A percentile compares a stretch with the other conserved stretches of the same genome.
Evolutionary conservation across 805 yeast species (phyloP).

Genomic region (Starmerella etchellsii): DNA sequence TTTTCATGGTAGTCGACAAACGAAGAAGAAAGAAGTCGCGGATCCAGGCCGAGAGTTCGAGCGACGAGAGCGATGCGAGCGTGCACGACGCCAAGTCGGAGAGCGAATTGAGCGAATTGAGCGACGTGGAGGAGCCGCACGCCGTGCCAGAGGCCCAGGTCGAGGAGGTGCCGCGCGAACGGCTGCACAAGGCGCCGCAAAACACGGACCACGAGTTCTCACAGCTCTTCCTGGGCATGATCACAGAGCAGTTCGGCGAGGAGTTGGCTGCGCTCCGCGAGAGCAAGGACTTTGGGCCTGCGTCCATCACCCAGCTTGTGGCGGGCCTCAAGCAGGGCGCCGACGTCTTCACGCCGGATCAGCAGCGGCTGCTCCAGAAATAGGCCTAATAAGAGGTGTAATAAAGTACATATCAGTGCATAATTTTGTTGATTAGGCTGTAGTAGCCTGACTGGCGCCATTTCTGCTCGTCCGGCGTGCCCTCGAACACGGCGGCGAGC

Average conservation of each 20-base stretch:
- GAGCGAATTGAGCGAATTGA: constrained; percentile 16
- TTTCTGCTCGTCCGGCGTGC: constrained; percentile 17
- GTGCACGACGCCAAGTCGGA: constrained; percentile 1
- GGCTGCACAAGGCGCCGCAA: constrained; percentile 18
- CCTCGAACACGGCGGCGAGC: constrained; percentile 13
- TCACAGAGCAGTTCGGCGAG: constrained; percentile 38
- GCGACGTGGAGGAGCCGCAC: constrained; percentile 10
- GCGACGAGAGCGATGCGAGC: constrained; percentile 8
- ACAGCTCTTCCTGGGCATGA: constrained; percentile 34
- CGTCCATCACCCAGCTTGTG: constrained; percentile 26
- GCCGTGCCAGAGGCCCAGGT: background rate
- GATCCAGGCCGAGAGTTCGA: constrained; percentile 18
- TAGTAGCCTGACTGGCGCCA: constrained; percentile 9
- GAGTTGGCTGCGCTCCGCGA: constrained; percentile 32
- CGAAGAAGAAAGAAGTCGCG: constrained; percentile 24
- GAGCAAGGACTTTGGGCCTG: constrained; percentile 32
- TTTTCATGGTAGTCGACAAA: constrained; percentile 16
- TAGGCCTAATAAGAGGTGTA: too few relatives aligned
- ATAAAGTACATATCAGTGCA: constrained; percentile 1
- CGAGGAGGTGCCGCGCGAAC: constrained; percentile 16
- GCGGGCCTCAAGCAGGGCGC: constrained; percentile 29
- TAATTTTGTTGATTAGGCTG: constrained; percentile 14
- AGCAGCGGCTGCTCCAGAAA: constrained; percentile 17
- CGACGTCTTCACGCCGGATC: constrained; percentile 28
- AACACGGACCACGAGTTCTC: constrained; percentile 12